Percentiles rank a stretch among this genome's conserved stretches.
These are phyloP conservation scores for Geotrichum histeridarum DNA, from an alignment of 1,139 yeast species.

Conservation along the genomic window DNA sequence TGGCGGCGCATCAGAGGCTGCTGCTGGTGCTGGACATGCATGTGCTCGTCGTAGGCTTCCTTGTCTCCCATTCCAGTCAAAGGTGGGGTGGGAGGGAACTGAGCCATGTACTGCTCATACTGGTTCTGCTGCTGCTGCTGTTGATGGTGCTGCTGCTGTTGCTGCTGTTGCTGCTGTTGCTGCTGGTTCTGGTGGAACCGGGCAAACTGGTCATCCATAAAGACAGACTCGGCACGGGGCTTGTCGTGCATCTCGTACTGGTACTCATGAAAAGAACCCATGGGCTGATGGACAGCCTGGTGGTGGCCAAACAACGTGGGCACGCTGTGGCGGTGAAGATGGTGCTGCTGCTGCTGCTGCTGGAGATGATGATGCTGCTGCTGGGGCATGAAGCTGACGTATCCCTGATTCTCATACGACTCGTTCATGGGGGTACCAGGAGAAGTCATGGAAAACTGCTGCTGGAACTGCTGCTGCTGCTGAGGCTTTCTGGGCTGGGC, in stretches of 20 bases:
- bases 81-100: conserved; percentile 16
- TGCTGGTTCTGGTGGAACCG: background rate
- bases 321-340: background rate
- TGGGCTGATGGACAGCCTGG: background rate
- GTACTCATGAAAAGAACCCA: background rate
- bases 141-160: background rate
- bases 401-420: background rate
- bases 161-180: conserved; percentile 15
- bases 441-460: background rate
- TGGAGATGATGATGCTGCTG: background rate
- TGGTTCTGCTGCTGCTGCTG: conserved; percentile 9
- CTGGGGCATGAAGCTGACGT: background rate
- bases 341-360: background rate
- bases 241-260: background rate
- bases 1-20: background rate
- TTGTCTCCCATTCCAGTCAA: background rate
- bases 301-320: background rate
- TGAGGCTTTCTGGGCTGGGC: conserved; percentile 4
- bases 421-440: background rate
- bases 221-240: background rate
- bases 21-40: background rate
- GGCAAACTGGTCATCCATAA: background rate
- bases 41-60: background rate
- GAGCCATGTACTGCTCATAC: conserved; percentile 4
- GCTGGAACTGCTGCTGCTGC: conserved; percentile 14